These are phyloP conservation scores for Pseudogymnoascus sp. DNA, from an alignment of 2,329 filamentous ascomycete genomes.

Conservation along the genomic window DNA sequence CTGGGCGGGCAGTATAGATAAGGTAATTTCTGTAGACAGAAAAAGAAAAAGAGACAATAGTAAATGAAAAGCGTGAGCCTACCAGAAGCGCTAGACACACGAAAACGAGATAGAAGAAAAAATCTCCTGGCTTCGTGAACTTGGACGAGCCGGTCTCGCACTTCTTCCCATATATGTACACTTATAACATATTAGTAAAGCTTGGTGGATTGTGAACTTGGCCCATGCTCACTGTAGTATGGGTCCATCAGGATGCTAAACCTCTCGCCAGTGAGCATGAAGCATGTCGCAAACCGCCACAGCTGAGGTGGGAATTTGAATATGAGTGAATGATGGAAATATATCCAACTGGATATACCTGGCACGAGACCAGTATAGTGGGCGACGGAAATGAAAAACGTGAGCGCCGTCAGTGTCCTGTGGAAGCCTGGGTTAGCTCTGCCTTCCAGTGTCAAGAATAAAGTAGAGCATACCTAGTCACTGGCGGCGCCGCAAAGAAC, in stretches of 20 bases:
- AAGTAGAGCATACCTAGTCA: slow-evolving; percentile 47
- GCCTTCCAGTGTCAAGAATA: slow-evolving; percentile 29
- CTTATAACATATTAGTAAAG: slow-evolving; percentile 32
- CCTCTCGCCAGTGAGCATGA: slow-evolving; percentile 28
- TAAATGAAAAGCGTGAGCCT: slow-evolving; percentile 33
- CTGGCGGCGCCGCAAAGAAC: slow-evolving; percentile 57
- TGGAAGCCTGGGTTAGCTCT: slow-evolving; percentile 32
- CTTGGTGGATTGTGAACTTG: slow-evolving; percentile 15
- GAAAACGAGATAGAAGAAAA: slow-evolving; percentile 58
- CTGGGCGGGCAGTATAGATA: slow-evolving; percentile 47
- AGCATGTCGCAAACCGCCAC: slow-evolving; percentile 30
- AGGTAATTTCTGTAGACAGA: slow-evolving; percentile 41
- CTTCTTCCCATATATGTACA: slow-evolving; percentile 57
- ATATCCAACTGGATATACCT: slow-evolving; percentile 32
- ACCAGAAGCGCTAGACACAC: slow-evolving; percentile 53
- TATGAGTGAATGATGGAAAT: slow-evolving; percentile 41
- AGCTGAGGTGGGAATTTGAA: slow-evolving; percentile 40
- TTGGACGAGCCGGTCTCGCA: slow-evolving; percentile 53
- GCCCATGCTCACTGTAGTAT: slow-evolving; percentile 48
- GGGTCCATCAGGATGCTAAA: slow-evolving; percentile 54
- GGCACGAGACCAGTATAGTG: slow-evolving; percentile 46
- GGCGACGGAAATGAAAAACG: slow-evolving; percentile 49
- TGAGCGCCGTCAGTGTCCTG: slow-evolving; percentile 56
- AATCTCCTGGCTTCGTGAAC: slow-evolving; percentile 55
- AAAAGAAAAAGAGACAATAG: slow-evolving; percentile 7